phyloP scores from a whole-genome alignment of 768 basidiomycete species.

The Rhizopogon salebrosus region DNA sequence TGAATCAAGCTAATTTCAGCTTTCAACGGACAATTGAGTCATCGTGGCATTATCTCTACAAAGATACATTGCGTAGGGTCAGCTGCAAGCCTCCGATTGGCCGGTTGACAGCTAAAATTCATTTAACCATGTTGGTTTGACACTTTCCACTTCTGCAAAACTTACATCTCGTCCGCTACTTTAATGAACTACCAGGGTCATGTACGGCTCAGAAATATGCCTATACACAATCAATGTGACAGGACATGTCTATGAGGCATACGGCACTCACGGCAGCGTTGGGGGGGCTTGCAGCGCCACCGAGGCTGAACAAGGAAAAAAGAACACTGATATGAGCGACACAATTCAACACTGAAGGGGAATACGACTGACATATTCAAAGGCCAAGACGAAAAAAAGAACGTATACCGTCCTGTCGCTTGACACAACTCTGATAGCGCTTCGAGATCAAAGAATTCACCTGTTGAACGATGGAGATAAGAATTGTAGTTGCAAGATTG shows the following conservation, averaged over 20 bases:
- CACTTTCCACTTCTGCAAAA: neutral
- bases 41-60: neutral
- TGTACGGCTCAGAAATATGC: slow-evolving; percentile 22
- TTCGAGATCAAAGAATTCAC: slow-evolving; percentile 72
- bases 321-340: neutral
- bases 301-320: slow-evolving; percentile 35
- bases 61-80: neutral
- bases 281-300: slow-evolving; percentile 65
- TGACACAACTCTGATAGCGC: slow-evolving; percentile 51
- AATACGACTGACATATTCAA: slow-evolving; percentile 54
- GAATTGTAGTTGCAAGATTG: neutral
- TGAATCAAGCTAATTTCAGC: neutral
- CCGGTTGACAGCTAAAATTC: neutral
- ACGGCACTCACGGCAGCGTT: slow-evolving; percentile 58
- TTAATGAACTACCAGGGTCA: neutral
- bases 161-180: slow-evolving; percentile 2
- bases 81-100: neutral
- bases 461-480: slow-evolving; percentile 23
- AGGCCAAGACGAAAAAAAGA: slow-evolving; percentile 76
- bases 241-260: neutral
- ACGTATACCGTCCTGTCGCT: slow-evolving; percentile 57
- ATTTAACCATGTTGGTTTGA: neutral
- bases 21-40: neutral
- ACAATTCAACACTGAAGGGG: slow-evolving; percentile 1
- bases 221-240: slow-evolving; percentile 7